Evolutionary conservation across 495 filamentous ascomycete species (phyloP).

Genomic region (Neurospora pannonica): DNA sequence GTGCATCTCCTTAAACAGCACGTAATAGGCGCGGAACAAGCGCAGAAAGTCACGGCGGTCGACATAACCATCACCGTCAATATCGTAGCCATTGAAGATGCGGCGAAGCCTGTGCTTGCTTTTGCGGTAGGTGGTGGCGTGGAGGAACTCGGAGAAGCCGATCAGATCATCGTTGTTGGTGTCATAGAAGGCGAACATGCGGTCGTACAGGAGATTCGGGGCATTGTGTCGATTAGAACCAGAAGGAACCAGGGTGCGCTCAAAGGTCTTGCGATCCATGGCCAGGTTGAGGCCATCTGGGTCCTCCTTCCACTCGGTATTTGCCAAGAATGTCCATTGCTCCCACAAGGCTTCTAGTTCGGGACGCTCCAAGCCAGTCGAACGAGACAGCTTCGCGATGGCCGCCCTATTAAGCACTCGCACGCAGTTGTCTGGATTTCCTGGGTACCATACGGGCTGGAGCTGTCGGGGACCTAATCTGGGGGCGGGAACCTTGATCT

Average conservation of each 20-base stretch:
- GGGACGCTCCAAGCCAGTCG: constrained; percentile 68
- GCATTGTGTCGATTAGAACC: constrained; percentile 63
- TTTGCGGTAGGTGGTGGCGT: constrained; percentile 72
- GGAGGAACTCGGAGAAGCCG: constrained; percentile 86
- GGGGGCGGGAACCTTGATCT: constrained; percentile 47
- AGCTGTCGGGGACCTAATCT: constrained; percentile 46
- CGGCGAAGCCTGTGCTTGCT: constrained; percentile 62
- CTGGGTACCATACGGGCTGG: constrained; percentile 81
- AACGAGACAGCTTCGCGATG: constrained; percentile 54
- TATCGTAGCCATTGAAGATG: constrained; percentile 84
- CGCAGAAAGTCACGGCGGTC: constrained; percentile 83
- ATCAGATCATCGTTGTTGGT: constrained; percentile 80
- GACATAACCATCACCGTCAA: constrained; percentile 82
- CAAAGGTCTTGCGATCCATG: constrained; percentile 85
- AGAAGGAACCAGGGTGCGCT: constrained; percentile 78
- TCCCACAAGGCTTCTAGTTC: constrained; percentile 92
- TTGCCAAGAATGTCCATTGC: constrained; percentile 88
- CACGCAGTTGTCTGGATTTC: constrained; percentile 57
- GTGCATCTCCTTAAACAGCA: constrained; percentile 74
- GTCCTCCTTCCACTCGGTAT: constrained; percentile 74
- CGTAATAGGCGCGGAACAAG: constrained; percentile 85
- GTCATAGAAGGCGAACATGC: constrained; percentile 95
- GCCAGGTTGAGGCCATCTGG: constrained; percentile 67
- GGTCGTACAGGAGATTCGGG: constrained; percentile 86
- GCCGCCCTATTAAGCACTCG: constrained; percentile 54